Evolutionary conservation across 1,139 yeast genomes (phyloP).

Genomic region (Protomyces inundatus): DNA sequence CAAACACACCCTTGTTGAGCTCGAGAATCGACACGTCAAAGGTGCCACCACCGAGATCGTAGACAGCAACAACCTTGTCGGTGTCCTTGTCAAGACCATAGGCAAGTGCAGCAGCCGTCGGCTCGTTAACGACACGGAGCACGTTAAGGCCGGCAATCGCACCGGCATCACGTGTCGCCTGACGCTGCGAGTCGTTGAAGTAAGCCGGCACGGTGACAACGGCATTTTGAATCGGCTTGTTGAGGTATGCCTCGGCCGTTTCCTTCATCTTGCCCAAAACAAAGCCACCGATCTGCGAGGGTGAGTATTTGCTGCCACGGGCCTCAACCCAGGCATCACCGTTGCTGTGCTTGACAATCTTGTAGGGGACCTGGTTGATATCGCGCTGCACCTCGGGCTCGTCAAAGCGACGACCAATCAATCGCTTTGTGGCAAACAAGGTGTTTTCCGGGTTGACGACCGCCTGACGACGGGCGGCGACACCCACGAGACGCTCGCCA

Average conservation of each 20-base stretch:
- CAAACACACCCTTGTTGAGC: conserved; percentile 82
- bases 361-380: conserved; percentile 92
- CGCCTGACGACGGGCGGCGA: conserved; percentile 98
- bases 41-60: conserved; percentile 87
- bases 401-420: conserved; percentile 96
- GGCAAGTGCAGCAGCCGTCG: conserved; percentile 98
- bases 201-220: conserved; percentile 98
- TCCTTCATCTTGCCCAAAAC: conserved; percentile 93
- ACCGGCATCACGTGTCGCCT: conserved; percentile 98
- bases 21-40: conserved; percentile 80
- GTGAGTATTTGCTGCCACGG: conserved; percentile 85
- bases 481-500: conserved; percentile 93
- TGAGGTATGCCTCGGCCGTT: conserved; percentile 88
- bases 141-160: conserved; percentile 95
- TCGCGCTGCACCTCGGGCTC: conserved; percentile 96
- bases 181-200: conserved; percentile 97
- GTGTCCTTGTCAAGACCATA: conserved; percentile 89
- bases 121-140: conserved; percentile 95
- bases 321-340: conserved; percentile 99
- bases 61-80: conserved; percentile 69
- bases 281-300: conserved; percentile 97
- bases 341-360: conserved; percentile 88
- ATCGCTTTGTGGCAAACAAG: conserved; percentile 94
- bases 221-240: conserved; percentile 79
- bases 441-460: conserved; percentile 98